A percentile compares a stretch with the other conserved stretches of the same genome.
Conservation (phyloP, 2,329 filamentous ascomycete genomes). For the Mycosphaerella sp. region DNA sequence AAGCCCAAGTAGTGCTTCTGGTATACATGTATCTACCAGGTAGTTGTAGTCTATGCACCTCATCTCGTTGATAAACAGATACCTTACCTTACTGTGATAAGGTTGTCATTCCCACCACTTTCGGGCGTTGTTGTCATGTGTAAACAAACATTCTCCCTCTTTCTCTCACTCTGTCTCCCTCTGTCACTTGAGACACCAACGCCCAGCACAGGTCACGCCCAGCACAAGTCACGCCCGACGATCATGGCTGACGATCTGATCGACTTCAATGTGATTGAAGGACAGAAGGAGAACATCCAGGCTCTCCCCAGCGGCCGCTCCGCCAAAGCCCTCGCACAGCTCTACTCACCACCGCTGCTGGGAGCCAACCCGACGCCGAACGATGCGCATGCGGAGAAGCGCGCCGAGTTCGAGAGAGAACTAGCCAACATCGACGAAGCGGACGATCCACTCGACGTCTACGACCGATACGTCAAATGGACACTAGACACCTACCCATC, state of each 20-base stretch:
- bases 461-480: slow-evolving; percentile 96
- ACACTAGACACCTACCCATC: slow-evolving; percentile 92
- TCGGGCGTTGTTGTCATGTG: no score
- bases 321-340: slow-evolving; percentile 77
- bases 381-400: slow-evolving; percentile 70
- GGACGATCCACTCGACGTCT: slow-evolving; percentile 91
- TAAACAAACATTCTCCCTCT: no score
- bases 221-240: slow-evolving; percentile 4
- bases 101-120: no score
- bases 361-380: slow-evolving; percentile 47
- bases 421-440: slow-evolving; percentile 71
- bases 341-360: slow-evolving; percentile 56
- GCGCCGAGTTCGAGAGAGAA: slow-evolving; percentile 82
- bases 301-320: slow-evolving; percentile 82
- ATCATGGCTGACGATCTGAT: slow-evolving; percentile 42
- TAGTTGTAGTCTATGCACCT: no score
- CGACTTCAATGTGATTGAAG: slow-evolving; percentile 86
- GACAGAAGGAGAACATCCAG: slow-evolving; percentile 97
- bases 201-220: slow-evolving; percentile 4
- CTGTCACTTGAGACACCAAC: slow-evolving; percentile 5
- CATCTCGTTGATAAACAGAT: no score
- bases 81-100: no score
- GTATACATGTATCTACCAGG: background rate
- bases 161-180: no score
- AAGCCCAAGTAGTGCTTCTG: background rate